Base-by-base conservation (phyloP, 768 basidiomycete genomes). In the Tulasnella sp. region DNA sequence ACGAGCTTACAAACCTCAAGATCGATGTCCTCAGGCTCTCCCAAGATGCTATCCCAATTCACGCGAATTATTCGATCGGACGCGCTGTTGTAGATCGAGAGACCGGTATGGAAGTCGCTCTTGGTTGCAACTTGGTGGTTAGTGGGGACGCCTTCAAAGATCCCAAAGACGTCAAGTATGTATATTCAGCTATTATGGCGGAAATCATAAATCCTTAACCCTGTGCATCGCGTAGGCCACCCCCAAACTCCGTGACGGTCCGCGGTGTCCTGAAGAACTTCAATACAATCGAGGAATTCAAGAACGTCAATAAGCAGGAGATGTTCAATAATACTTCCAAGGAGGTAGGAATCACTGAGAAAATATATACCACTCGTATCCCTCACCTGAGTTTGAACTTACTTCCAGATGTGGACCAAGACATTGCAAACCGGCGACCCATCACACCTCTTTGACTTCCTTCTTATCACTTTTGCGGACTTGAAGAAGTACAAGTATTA, bases 401-500 rank as follows among this genome's bases (percentile, higher is more conserved):
- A 34, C 60, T 48, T 44, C 14, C 83, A 95, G 93, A 93, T 95
- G 83, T 95, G 93, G 93, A 86, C 91, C 54, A 87, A 89, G 82
- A 90, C 92, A 82, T 81, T 88, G 72, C 84, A 87, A 42, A 89
- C 88, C 78, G 89, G 89, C 82, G 88, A 91, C 81, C 87, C 91
- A 0, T 84, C 90, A 7, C 86, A 88, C 28, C 88, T 98, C 58
- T 94, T 90, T 79, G 90, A 90, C 5, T 98, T 98, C 87, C 88
- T 99, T 31, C 88, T 98, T 76, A 93, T 99, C 83, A 96, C 96
- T 0, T 99, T 92, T 83, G 95, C 98, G 0, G 98, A 99, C 86
- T 92, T 99, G 83, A 99, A 99, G 89, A 98, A 97, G 86, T 98
- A 98, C 88, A 93, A 93, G 83, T 99, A 96, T 85, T 96, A 93